These are phyloP conservation scores for Juglanconis juglandina DNA, from an alignment of 2,329 filamentous ascomycete genomes.

Conservation along the genomic window DNA sequence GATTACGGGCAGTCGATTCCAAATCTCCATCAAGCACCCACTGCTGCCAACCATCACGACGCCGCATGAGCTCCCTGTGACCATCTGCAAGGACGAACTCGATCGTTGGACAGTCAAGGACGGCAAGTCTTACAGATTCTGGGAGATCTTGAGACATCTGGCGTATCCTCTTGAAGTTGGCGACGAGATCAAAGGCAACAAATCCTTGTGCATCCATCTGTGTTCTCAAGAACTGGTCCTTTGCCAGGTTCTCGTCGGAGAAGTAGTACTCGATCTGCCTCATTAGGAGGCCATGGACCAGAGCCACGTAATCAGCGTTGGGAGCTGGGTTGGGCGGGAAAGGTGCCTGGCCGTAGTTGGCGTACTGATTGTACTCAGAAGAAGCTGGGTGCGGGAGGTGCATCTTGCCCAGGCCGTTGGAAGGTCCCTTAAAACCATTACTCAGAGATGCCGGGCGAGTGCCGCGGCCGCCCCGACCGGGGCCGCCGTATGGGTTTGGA, in stretches of 20 bases:
- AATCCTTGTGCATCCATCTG: constrained; percentile 97
- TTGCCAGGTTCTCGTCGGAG: constrained; percentile 90
- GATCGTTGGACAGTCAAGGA: constrained; percentile 66
- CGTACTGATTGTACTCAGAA: constrained; percentile 34
- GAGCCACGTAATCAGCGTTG: constrained; percentile 19
- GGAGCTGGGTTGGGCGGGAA: constrained; percentile 50
- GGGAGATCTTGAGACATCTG: constrained; percentile 63
- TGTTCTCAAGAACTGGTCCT: constrained; percentile 81
- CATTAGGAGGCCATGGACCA: constrained; percentile 39
- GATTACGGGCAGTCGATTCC: constrained; percentile 69
- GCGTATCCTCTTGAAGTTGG: constrained; percentile 82
- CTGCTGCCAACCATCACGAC: constrained; percentile 70
- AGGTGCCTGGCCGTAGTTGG: constrained; percentile 43
- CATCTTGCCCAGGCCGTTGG: constrained; percentile 24
- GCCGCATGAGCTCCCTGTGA: constrained; percentile 73
- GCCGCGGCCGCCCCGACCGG: constrained; percentile 37
- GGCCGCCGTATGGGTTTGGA: constrained; percentile 6
- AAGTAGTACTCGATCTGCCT: constrained; percentile 86
- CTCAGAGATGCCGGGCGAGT: constrained; percentile 23
- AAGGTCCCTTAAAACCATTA: constrained; percentile 14
- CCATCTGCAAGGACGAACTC: constrained; percentile 76
- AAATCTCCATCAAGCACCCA: constrained; percentile 65
- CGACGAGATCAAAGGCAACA: constrained; percentile 74
- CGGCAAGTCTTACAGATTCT: constrained; percentile 71
- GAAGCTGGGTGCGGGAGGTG: constrained; percentile 24